Evolutionary conservation across 768 basidiomycete species (phyloP), one percentile per base, ranked within the genome.

Genomic region (Mycena venus): DNA sequence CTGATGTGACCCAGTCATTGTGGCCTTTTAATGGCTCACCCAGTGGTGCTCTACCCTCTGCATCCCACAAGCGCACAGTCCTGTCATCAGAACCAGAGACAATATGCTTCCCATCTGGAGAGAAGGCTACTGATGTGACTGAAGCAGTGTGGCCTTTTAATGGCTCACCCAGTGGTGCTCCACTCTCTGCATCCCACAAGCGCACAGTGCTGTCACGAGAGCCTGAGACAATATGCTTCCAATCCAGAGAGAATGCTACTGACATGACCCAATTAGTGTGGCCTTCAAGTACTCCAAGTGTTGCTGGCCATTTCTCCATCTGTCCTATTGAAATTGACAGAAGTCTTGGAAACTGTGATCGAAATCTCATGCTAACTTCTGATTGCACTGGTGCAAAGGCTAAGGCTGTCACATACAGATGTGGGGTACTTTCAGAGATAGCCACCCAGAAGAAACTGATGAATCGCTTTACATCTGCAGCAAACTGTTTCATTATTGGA

Each of bases 371-470:
- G 42, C 15, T n/a, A 21, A 63, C 29, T 63, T 63, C 62, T 44
- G 62, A 63, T 19, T 63, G 42, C 42, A 47, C 49, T 61, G 70
- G 60, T 64, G 12, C 42, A 32, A 62, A 55, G 32, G 60, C 60
- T 25, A 70, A 27, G 31, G 59, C 58, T 70, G 69, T 61, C 27
- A 70, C 3, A 51, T 70, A 62, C 2, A 70, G 47, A 70, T 70
- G 69, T 51, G 69, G 69, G 29, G 59, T 61, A 29, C 69, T 61
- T 19, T 70, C 21, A 47, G 44, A 29, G 42, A 70, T 62, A 31
- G 59, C 49, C 1, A 12, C 14, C 38, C 70, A n/a, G 32, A 63
- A 71, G 36, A 71, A 42, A 8, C 21, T 40, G 42, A 53, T 61
- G 23, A 70, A 51, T 61, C 47, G 60, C 19, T 70, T 47, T 44